Percentiles rank a stretch among this genome's conserved stretches.
Evolutionary conservation across 305 asterid species (phyloP).

Genomic region (Ilex paraguariensis): DNA sequence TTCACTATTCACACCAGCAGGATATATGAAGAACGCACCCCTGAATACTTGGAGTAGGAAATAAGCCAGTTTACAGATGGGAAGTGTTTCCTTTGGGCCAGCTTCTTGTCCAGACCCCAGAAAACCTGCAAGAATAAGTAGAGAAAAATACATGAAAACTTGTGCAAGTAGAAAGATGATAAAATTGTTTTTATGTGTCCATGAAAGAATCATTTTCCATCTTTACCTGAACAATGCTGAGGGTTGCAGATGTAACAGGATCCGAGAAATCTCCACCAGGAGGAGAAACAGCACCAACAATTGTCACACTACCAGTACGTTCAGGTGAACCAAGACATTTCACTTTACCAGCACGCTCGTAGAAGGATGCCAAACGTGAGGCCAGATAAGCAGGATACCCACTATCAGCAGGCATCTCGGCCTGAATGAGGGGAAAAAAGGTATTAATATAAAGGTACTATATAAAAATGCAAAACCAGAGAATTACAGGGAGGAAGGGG

Average conservation of each 20-base stretch:
- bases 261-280: constrained; percentile 99
- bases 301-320: constrained; percentile 94
- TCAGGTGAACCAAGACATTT: constrained; percentile 96
- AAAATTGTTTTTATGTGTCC: constrained; percentile 6
- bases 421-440: constrained; percentile 39
- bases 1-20: background rate
- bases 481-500: no score
- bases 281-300: constrained; percentile 98
- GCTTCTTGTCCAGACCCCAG: constrained; percentile 98
- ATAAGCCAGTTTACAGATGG: constrained; percentile 99
- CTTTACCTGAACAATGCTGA: constrained; percentile 88
- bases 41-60: constrained; percentile 93
- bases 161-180: constrained; percentile 8
- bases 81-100: constrained; percentile 95
- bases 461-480: no score
- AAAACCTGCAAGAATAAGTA: constrained; percentile 57
- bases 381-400: constrained; percentile 99
- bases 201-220: background rate
- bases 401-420: constrained; percentile 99
- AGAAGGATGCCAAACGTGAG: constrained; percentile 96
- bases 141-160: constrained; percentile 15
- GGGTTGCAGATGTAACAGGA: constrained; percentile 97
- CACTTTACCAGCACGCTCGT: constrained; percentile 95
- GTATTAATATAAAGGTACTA: constrained; percentile 3
- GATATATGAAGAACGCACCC: constrained; percentile 41